Evolutionary conservation across 306 rosid genomes (phyloP), one percentile per base, ranked within the genome.

Genomic region (Lathyrus sativus): DNA sequence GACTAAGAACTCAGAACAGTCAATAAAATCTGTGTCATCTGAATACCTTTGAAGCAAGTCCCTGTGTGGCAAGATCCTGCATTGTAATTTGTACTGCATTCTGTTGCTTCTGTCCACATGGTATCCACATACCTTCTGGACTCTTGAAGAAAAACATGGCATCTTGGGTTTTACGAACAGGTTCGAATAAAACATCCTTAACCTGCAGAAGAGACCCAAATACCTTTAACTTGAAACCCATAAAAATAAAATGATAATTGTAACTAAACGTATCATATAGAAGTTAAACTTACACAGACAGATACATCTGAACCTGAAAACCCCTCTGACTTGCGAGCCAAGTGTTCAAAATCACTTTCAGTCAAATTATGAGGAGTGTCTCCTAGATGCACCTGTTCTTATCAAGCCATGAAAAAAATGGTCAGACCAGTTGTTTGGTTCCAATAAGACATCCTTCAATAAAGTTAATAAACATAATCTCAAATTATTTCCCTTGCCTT

Each of bases 91-190:
- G 99, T 67, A 87, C 48, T 10, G 96, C 85, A 75, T 75, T 81
- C 17, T 65, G 86, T 66, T 95, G 95, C 87, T 95, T 95, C 70
- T 91, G 87, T 77, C 99, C 97, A 69, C 99, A 90, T 12, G 99
- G 99, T 45, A 88, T 74, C 92, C 87, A 90, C 95, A 83, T 87
- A 51, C 65, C 90, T 76, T 87, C 82, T 6, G 87, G 31, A 70
- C 56, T 83, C 68, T 81, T 83, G 54, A 76, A 64, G 85, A 95
- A 95, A 82, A 81, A 91, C 99, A 95, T 95, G 67, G 99, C 99
- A 56, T 95, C 99, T 85, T 95, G 99, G 26, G 99, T 95, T 84
- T 95, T 95, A 41, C 99, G 97, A 45, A 95, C 99, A 71, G 99
- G 99, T 79, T 95, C 99, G 43, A 95, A 95, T 19, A 95, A 89